Percentiles rank a stretch among this genome's conserved stretches.
Evolutionary conservation across 208 protist species (phyloP).

Genomic region (Trypanosoma platydactyli): DNA sequence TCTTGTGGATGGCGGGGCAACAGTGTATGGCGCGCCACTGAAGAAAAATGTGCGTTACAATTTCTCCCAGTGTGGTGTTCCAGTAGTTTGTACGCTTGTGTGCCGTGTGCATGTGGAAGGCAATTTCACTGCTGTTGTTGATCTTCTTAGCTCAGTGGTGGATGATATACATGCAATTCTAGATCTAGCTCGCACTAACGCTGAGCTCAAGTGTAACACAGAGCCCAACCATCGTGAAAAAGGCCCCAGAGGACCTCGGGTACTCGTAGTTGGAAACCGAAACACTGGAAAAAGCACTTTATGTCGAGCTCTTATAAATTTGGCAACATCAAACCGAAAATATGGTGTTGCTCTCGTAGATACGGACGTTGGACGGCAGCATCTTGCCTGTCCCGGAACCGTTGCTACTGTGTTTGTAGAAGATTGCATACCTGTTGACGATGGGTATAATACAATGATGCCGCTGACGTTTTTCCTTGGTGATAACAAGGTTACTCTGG

Average conservation of each 20-base stretch:
- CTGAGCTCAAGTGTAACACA: conserved; percentile 4
- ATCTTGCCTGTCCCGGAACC: conserved; percentile 73
- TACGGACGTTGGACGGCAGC: conserved; percentile 71
- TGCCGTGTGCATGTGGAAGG: conserved; percentile 59
- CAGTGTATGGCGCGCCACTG: conserved; percentile 50
- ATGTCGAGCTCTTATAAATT: conserved; percentile 64
- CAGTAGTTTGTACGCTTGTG: conserved; percentile 34
- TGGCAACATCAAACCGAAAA: conserved; percentile 36
- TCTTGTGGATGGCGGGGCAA: conserved; percentile 49
- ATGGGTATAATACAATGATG: conserved; percentile 72
- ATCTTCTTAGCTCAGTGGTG: conserved; percentile 28
- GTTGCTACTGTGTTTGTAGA: conserved; percentile 66
- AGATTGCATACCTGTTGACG: conserved; percentile 56
- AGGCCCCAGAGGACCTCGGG: conserved; percentile 42
- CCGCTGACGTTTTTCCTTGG: conserved; percentile 84
- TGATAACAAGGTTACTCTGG: conserved; percentile 38
- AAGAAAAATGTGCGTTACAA: conserved; percentile 62
- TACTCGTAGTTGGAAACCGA: conserved; percentile 72
- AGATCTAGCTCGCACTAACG: conserved; percentile 51
- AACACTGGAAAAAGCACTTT: conserved; percentile 69
- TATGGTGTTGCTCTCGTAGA: conserved; percentile 69
- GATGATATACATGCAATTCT: conserved; percentile 61
- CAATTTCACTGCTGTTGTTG: conserved; percentile 21
- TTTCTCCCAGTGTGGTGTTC: conserved; percentile 45
- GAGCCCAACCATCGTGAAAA: conserved; percentile 12